Base-by-base conservation (phyloP, 257 asterid genomes). In the Coffea eugenioides region DNA sequence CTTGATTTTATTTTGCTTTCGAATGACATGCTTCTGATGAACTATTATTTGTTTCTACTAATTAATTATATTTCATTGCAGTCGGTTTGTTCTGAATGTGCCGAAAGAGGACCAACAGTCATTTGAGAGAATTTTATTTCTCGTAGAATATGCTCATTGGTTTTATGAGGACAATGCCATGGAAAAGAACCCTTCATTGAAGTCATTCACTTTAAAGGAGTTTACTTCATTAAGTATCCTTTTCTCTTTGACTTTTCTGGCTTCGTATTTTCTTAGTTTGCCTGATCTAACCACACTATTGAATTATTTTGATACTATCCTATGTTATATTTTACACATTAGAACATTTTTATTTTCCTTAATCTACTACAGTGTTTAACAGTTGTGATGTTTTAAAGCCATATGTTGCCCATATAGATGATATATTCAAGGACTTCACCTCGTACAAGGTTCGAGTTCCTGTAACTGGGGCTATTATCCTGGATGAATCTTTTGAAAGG, bases 81-180 rank as follows among this genome's bases (percentile, higher is more conserved):
- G 99, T 78, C 99, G 99, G 76, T 96, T 96, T 84, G 98, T 96
- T 81, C 90, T 96, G 84, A 94, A 96, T 72, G 97, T 93, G 83
- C 99, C 99, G 20, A 92, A 93, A 90, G 99, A 96, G 90, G 99
- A 96, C 81, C 96, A 92, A 64, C 97, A 94, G 83, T 94, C 99
- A 39, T 96, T 94, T 78, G 99, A 96, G 91, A 92, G 99, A 90
- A 94, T 96, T 77, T 84, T 96, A 87, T 96, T 96, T 86, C 98
- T 96, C 74, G 98, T 96, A 85, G 99, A 96, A 88, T 92, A 90
- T 79, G 99, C 99, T 41, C 97, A 96, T 82, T 96, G 99, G 99
- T 96, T 88, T 79, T 96, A 96, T 59, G 99, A 96, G 86, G 99
- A 96, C 88, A 96, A 96, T 78, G 81, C 98, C 1, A 98, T 94